phyloP scores from a whole-genome alignment of 306 rosid genomes.

The Trichosanthes cucumerina region DNA sequence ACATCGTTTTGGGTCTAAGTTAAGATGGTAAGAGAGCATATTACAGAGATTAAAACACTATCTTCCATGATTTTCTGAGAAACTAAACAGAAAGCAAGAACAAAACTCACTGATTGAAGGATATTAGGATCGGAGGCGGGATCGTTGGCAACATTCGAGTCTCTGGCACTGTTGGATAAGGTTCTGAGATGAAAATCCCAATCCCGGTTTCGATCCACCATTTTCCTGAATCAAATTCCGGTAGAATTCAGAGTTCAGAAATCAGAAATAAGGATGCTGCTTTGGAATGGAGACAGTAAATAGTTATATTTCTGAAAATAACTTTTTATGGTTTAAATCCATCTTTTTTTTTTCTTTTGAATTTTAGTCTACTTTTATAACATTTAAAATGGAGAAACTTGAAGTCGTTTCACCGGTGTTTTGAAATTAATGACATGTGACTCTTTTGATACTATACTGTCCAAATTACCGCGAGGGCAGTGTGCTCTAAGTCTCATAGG shows the following conservation, averaged over 20 bases:
- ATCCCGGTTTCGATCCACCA: slow-evolving; percentile 38
- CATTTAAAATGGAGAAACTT: no score
- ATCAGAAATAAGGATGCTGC: not conserved
- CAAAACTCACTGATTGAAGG: slow-evolving; percentile 53
- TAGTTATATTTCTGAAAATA: not conserved
- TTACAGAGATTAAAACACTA: not conserved
- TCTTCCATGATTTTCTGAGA: not conserved
- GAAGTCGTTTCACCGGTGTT: no score
- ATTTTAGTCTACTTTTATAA: not conserved
- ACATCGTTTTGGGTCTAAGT: not conserved
- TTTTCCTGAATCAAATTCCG: slow-evolving; percentile 7
- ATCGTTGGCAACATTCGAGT: slow-evolving; percentile 65
- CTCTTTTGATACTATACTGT: no score
- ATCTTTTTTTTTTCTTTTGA: not conserved
- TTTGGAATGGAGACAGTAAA: not conserved
- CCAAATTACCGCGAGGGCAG: no score
- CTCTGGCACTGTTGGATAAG: slow-evolving; percentile 56
- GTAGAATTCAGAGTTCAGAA: not conserved
- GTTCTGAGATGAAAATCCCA: slow-evolving; percentile 82
- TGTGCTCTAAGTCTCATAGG: no score
- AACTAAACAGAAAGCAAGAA: not conserved
- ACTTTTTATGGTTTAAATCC: not conserved
- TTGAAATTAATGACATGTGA: no score
- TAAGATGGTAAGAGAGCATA: not conserved
- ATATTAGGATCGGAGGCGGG: slow-evolving; percentile 79